Evolutionary conservation across 208 protist species (phyloP).

Genomic region (Trypanosoma melophagium): DNA sequence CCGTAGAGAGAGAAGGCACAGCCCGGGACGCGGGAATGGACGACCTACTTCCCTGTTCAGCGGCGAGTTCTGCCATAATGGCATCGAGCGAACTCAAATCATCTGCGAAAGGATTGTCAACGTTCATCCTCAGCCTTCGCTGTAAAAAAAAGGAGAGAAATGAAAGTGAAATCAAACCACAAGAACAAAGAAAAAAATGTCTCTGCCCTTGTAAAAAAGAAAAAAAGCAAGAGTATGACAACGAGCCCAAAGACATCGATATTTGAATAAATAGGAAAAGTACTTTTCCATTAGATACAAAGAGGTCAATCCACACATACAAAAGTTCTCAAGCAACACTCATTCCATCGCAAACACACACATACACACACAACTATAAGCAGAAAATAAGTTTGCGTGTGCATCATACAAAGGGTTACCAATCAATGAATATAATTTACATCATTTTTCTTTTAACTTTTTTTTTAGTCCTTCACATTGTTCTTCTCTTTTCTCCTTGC

Average conservation of each 20-base stretch:
- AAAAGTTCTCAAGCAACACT: no score
- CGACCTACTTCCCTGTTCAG: not conserved
- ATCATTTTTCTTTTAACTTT: not conserved
- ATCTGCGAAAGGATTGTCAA: constrained; percentile 70
- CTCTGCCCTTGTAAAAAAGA: constrained; percentile 4
- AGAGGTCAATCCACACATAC: no score
- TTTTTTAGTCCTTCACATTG: not conserved
- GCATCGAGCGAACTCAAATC: constrained; percentile 45
- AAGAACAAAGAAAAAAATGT: not conserved
- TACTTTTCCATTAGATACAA: not conserved
- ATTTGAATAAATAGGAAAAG: constrained; percentile 11
- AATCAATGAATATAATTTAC: no score
- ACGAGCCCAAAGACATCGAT: no score
- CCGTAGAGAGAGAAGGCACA: no score
- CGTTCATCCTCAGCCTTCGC: constrained; percentile 38
- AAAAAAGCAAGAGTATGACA: not conserved
- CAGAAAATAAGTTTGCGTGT: no score
- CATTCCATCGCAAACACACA: not conserved
- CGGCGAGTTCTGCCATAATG: constrained; percentile 27
- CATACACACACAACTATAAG: not conserved
- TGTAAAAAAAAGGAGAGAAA: constrained; percentile 3
- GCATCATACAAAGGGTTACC: no score
- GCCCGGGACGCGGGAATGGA: not conserved
- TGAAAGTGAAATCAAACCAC: not conserved
- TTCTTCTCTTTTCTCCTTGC: not conserved